Evolutionary conservation across 257 asterid genomes (phyloP).

Genomic region (Solanum medicagineum): DNA sequence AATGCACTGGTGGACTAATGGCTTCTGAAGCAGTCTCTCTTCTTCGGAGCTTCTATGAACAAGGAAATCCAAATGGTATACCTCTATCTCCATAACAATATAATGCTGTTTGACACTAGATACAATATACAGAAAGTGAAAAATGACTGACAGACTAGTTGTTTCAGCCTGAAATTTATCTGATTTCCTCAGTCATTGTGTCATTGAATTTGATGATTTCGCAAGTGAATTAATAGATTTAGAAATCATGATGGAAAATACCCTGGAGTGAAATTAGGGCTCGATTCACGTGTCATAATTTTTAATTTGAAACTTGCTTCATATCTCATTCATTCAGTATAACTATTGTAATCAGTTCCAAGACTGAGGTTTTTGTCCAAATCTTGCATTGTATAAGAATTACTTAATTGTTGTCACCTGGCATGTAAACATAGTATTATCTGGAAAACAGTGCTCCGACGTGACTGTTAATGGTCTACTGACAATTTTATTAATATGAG

Average conservation of each 20-base stretch:
- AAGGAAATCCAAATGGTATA: constrained; percentile 68
- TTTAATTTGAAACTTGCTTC: not conserved
- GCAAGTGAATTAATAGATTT: not conserved
- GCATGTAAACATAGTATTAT: not conserved
- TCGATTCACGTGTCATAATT: not conserved
- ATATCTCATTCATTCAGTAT: not conserved
- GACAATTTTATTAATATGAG: not conserved
- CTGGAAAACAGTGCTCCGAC: not conserved
- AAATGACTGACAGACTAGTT: not conserved
- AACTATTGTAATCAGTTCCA: not conserved
- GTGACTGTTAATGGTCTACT: not conserved
- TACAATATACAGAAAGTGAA: not conserved
- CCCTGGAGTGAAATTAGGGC: not conserved
- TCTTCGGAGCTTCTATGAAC: constrained; percentile 76
- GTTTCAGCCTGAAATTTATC: not conserved
- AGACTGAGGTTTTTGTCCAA: not conserved
- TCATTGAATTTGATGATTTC: not conserved
- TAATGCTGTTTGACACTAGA: not conserved
- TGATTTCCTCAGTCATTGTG: not conserved
- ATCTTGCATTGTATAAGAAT: not conserved
- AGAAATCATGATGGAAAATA: not conserved
- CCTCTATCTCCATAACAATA: constrained; percentile 16
- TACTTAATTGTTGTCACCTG: not conserved
- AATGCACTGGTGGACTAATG: constrained; percentile 81
- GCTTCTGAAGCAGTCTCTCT: constrained; percentile 69